These are phyloP conservation scores for Microthlaspi erraticum DNA, from an alignment of 345 rosid genomes.

Conservation along the genomic window DNA sequence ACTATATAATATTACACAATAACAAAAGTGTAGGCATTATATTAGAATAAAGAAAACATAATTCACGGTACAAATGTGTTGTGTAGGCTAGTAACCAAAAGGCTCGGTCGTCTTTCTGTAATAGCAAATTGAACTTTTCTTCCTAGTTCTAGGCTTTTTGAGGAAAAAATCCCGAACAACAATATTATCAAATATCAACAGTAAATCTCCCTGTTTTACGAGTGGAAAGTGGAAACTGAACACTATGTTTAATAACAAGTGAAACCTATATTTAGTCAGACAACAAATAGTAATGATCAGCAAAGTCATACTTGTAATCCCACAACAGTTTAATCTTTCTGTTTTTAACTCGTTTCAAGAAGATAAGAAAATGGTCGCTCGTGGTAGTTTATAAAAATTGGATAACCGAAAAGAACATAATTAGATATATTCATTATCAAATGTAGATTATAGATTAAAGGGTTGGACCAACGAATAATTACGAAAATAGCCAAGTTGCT, in stretches of 20 bases:
- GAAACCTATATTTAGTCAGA: conserved; percentile 9
- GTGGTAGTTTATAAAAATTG: conserved; percentile 9
- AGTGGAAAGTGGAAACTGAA: neutral
- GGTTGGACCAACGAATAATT: conserved; percentile 21
- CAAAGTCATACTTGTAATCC: conserved; percentile 34
- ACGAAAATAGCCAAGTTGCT: conserved; percentile 40
- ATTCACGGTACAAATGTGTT: too few relatives aligned
- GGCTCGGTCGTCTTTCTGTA: too few relatives aligned
- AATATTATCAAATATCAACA: too few relatives aligned
- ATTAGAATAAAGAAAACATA: too few relatives aligned
- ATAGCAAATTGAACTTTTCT: too few relatives aligned
- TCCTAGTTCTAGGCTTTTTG: too few relatives aligned
- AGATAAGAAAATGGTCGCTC: conserved; percentile 27
- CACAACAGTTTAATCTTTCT: conserved; percentile 18
- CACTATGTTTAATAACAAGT: neutral
- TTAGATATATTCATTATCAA: conserved; percentile 26
- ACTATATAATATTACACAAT: neutral
- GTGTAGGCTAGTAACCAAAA: too few relatives aligned
- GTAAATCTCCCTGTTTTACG: neutral
- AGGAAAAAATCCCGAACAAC: too few relatives aligned
- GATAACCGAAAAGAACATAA: conserved; percentile 17
- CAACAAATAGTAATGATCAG: conserved; percentile 29
- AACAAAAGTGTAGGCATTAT: neutral
- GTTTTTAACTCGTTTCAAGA: conserved; percentile 28
- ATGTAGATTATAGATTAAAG: conserved; percentile 19